These are phyloP conservation scores for Anthracocystis walkeri DNA, from an alignment of 1,284 basidiomycete species.

Conservation along the genomic window DNA sequence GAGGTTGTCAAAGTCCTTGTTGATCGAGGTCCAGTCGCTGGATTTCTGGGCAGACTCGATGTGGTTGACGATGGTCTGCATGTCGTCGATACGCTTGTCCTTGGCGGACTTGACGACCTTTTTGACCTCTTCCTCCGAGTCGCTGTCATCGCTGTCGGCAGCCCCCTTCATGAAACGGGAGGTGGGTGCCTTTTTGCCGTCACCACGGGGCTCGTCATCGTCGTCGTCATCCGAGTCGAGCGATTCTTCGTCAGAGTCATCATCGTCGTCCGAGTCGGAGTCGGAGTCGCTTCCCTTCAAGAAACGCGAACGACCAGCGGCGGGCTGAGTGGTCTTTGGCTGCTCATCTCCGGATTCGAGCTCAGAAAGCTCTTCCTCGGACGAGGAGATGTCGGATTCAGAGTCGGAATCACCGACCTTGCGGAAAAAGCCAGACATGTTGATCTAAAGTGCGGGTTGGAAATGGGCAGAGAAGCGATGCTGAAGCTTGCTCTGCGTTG, in stretches of 20 bases:
- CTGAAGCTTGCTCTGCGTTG: constrained; percentile 24
- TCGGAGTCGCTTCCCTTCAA: constrained; percentile 58
- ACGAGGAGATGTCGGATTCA: constrained; percentile 65
- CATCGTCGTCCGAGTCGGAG: constrained; percentile 56
- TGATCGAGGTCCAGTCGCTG: constrained; percentile 88
- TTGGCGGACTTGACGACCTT: constrained; percentile 84
- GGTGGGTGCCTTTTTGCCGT: constrained; percentile 57
- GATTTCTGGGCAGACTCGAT: constrained; percentile 97
- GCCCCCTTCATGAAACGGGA: constrained; percentile 69
- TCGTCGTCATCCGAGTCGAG: constrained; percentile 58
- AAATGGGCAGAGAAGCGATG: constrained; percentile 34
- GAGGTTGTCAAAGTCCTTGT: constrained; percentile 93
- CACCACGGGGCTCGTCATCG: constrained; percentile 39
- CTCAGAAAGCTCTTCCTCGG: constrained; percentile 68
- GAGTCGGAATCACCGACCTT: constrained; percentile 67
- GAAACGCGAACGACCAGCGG: constrained; percentile 49
- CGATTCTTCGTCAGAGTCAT: constrained; percentile 55
- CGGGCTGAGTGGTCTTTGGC: constrained; percentile 51
- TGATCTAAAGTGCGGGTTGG: neutral
- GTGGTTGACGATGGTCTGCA: constrained; percentile 84
- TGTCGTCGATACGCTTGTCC: constrained; percentile 87
- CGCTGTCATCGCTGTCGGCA: constrained; percentile 72
- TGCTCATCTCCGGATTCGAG: constrained; percentile 65
- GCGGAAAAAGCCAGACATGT: constrained; percentile 69
- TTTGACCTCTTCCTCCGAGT: constrained; percentile 78